Conservation (phyloP, 139 green algal genomes). For the Gonium pectorale region DNA sequence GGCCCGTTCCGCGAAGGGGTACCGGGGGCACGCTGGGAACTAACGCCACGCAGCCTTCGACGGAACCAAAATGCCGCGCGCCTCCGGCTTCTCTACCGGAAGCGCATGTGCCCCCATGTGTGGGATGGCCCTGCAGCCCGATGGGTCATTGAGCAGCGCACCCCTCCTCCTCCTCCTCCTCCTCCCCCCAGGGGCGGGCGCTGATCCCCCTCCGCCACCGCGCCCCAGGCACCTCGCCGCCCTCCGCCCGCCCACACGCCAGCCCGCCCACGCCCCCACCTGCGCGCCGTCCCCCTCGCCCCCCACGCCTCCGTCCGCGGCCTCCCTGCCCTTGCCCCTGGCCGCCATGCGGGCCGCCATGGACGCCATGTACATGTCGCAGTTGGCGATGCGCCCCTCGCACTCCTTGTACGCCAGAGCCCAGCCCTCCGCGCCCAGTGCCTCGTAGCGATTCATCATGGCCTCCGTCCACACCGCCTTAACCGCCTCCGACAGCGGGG, state of each 20-base stretch:
- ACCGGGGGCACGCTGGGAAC: too few species aligned
- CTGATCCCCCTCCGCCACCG: too few species aligned
- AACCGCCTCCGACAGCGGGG: constrained; percentile 60
- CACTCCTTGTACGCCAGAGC: constrained; percentile 27
- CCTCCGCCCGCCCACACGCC: not conserved
- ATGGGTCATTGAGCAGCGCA: too few species aligned
- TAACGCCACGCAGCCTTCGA: too few species aligned
- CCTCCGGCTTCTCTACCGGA: too few species aligned
- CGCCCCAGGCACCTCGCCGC: not conserved
- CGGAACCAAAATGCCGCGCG: too few species aligned
- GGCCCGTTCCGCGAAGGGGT: too few species aligned
- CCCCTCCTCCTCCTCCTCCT: too few species aligned
- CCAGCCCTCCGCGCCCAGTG: constrained; percentile 18
- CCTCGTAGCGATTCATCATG: constrained; percentile 42
- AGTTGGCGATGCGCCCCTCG: constrained; percentile 16
- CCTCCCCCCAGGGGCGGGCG: too few species aligned
- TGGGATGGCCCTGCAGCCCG: too few species aligned
- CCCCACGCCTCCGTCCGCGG: not conserved
- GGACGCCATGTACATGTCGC: constrained; percentile 25
- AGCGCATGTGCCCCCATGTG: too few species aligned
- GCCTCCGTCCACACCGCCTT: constrained; percentile 69
- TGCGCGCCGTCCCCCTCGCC: not conserved
- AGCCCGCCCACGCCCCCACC: not conserved
- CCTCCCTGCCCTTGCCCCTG: not conserved
- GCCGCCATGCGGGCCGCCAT: constrained; percentile 28